A percentile compares a stretch with the other conserved stretches of the same genome.
phyloP scores from a whole-genome alignment of 2,329 filamentous ascomycete genomes.

The Sclerotinia borealis region DNA sequence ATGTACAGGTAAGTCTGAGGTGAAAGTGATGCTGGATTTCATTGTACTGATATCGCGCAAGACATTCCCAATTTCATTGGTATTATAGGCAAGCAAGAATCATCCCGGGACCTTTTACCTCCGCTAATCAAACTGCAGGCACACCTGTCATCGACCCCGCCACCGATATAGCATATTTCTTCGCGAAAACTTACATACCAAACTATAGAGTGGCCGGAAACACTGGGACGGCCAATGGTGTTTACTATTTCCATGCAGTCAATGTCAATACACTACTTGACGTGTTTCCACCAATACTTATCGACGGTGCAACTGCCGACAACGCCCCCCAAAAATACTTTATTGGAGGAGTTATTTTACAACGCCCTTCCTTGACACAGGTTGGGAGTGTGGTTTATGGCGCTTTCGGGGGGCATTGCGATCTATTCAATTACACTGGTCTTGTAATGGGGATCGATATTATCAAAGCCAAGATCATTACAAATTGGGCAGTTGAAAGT shows the following conservation, averaged over 20 bases:
- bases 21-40: not conserved
- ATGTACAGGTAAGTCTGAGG: constrained; percentile 27
- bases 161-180: constrained; percentile 22
- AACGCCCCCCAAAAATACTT: constrained; percentile 18
- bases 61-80: constrained; percentile 20
- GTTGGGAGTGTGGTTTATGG: constrained; percentile 13
- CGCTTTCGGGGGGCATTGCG: constrained; percentile 19
- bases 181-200: constrained; percentile 20
- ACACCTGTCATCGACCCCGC: constrained; percentile 20
- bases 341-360: constrained; percentile 16
- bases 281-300: constrained; percentile 14
- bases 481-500: constrained; percentile 36
- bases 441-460: constrained; percentile 43
- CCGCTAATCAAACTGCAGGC: not conserved
- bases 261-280: constrained; percentile 15
- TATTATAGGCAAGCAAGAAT: constrained; percentile 12
- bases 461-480: constrained; percentile 20
- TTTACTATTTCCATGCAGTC: constrained; percentile 21
- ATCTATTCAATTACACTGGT: constrained; percentile 21
- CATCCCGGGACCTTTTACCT: too few species aligned
- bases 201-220: constrained; percentile 5
- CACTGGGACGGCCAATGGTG: constrained; percentile 13
- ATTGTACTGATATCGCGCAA: not conserved
- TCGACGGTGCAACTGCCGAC: constrained; percentile 15
- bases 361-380: constrained; percentile 15